A percentile compares a stretch with the other conserved stretches of the same genome.
Conservation (phyloP, 1,284 basidiomycete species). For the Mycena sp. region DNA sequence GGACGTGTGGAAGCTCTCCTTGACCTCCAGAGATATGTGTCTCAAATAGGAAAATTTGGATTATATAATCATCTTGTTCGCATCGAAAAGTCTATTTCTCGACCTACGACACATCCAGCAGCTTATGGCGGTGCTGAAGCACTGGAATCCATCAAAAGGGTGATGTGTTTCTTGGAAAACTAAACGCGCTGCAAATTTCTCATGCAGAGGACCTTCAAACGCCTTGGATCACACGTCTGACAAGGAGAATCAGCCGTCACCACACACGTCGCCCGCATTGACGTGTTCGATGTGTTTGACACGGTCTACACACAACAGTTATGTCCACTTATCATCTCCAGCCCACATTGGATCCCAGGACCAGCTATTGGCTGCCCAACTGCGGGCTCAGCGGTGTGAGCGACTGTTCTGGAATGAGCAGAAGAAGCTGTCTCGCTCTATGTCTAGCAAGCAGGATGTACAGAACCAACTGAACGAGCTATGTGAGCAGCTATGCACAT, state of each 20-base stretch:
- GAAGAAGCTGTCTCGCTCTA: background rate
- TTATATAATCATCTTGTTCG: too few relatives aligned
- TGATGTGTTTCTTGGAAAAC: background rate
- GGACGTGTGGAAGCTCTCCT: background rate
- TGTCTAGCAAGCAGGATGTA: background rate
- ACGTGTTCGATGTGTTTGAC: conserved; percentile 1
- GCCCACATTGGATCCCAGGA: background rate
- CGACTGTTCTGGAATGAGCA: conserved; percentile 4
- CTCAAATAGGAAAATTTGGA: too few relatives aligned
- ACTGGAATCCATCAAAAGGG: background rate
- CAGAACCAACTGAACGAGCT: background rate
- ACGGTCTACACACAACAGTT: background rate
- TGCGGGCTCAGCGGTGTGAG: background rate
- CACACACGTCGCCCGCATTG: background rate
- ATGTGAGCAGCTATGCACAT: background rate
- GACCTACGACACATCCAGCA: background rate
- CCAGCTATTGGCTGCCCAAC: background rate
- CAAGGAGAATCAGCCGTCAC: conserved; percentile 14
- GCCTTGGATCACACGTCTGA: background rate
- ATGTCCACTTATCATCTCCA: background rate
- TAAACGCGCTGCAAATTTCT: background rate
- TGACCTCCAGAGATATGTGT: background rate
- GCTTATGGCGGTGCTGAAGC: background rate
- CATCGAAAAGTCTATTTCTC: too few relatives aligned
- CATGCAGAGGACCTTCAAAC: background rate